phyloP scores from a whole-genome alignment of 441 rosid species.

The Populus tomentosa region DNA sequence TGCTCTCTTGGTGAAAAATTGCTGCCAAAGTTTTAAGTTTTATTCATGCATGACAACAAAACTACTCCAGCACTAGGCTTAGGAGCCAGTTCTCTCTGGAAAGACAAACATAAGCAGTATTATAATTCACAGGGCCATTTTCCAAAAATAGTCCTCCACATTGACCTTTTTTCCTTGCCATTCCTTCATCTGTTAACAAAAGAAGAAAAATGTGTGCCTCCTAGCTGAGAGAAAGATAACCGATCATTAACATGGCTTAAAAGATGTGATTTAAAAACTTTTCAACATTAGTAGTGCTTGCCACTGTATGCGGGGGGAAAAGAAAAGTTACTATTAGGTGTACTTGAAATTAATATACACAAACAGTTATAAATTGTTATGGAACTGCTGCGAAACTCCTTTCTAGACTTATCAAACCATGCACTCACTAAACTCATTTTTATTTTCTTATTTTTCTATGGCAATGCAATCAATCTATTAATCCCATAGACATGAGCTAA shows the following conservation, averaged over 20 bases:
- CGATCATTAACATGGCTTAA: too few species aligned
- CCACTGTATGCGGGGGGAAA: too few species aligned
- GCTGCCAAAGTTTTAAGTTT: neutral
- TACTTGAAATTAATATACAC: too few species aligned
- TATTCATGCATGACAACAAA: neutral
- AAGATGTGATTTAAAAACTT: too few species aligned
- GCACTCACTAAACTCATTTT: neutral
- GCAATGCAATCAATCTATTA: neutral
- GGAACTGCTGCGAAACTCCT: too few species aligned
- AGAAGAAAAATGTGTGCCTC: neutral
- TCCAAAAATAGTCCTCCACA: neutral
- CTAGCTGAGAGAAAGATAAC: too few species aligned
- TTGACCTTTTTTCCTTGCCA: neutral
- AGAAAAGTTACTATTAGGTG: too few species aligned
- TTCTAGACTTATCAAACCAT: neutral
- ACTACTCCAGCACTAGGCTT: neutral
- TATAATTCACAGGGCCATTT: neutral
- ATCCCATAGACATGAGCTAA: neutral
- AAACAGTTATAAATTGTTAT: too few species aligned
- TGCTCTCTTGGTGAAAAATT: neutral
- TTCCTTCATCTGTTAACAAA: neutral
- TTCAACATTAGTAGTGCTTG: too few species aligned
- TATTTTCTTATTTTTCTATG: too few species aligned
- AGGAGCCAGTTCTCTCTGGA: conserved; percentile 1
- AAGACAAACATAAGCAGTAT: neutral